Conservation (phyloP, 345 rosid genomes). For the Eucalyptus sp. region DNA sequence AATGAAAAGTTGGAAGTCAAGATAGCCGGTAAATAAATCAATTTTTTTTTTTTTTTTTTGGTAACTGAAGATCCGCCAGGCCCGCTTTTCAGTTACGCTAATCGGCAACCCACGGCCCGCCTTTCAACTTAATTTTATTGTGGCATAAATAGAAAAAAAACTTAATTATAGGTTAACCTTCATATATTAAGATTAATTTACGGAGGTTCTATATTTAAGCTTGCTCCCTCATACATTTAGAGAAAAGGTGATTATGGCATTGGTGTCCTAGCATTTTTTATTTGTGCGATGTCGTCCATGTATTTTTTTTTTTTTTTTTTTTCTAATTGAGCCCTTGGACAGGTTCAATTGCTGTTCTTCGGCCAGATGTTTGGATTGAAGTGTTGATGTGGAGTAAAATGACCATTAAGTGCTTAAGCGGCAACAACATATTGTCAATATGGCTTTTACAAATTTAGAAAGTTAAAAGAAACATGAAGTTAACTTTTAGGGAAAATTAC, state of each 20-base stretch:
- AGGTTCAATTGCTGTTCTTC: not conserved
- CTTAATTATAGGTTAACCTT: not conserved
- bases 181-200: not conserved
- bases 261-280: not conserved
- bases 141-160: not conserved
- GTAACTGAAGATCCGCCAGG: too few relatives aligned
- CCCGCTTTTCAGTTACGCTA: too few relatives aligned
- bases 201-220: not conserved
- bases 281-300: not conserved
- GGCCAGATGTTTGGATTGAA: not conserved
- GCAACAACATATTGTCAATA: not conserved
- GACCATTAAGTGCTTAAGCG: not conserved
- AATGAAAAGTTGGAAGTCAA: not conserved
- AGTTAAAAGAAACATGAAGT: not conserved
- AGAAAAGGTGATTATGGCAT: not conserved
- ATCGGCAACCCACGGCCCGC: too few relatives aligned
- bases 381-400: not conserved
- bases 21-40: not conserved
- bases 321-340: not conserved
- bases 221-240: not conserved
- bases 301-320: too few relatives aligned
- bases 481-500: fast-evolving
- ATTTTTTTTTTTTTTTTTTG: too few relatives aligned
- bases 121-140: not conserved
- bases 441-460: not conserved